phyloP scores from a whole-genome alignment of 768 basidiomycete species.

The Pleurotus platypus region DNA sequence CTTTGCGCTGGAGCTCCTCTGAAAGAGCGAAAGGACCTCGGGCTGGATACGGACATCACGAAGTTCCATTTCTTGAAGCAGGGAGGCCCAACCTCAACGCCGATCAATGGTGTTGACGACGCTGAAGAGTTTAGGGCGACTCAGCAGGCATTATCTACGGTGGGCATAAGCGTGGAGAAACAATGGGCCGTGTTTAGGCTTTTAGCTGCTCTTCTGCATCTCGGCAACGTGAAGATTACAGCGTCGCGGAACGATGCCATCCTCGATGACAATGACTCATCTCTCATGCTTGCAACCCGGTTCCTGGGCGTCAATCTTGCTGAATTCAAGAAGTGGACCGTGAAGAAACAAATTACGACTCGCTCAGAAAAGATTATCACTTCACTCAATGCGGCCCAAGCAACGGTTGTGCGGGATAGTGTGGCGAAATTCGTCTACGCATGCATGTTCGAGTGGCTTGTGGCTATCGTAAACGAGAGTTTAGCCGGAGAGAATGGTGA shows the following conservation, averaged over 20 bases:
- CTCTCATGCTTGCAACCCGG: slow-evolving; percentile 76
- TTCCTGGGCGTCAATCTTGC: slow-evolving; percentile 86
- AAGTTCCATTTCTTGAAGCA: slow-evolving; percentile 93
- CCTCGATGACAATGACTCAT: slow-evolving; percentile 79
- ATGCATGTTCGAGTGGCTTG: slow-evolving; percentile 98
- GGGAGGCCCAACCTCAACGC: slow-evolving; percentile 83
- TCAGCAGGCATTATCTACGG: slow-evolving; percentile 92
- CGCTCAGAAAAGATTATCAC: slow-evolving; percentile 95
- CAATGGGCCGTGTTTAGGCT: slow-evolving; percentile 98
- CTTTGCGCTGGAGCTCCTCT: slow-evolving; percentile 94
- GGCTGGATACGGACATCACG: slow-evolving; percentile 78
- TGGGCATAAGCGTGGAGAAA: slow-evolving; percentile 95
- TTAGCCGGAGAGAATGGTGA: slow-evolving; percentile 93
- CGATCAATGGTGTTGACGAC: slow-evolving; percentile 92
- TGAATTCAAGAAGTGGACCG: slow-evolving; percentile 98
- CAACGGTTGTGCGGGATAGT: slow-evolving; percentile 90
- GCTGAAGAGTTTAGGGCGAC: slow-evolving; percentile 92
- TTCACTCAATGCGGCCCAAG: slow-evolving; percentile 79
- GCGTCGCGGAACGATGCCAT: slow-evolving; percentile 77
- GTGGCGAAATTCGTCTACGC: slow-evolving; percentile 99
- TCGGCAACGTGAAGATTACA: slow-evolving; percentile 95
- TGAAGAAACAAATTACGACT: slow-evolving; percentile 96
- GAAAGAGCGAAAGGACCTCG: slow-evolving; percentile 94
- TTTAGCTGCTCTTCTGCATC: slow-evolving; percentile 88
- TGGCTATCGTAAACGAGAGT: slow-evolving; percentile 95